Evolutionary conservation across 352 stramenopile genomes (phyloP).

Genomic region (Globisporangium canariense): DNA sequence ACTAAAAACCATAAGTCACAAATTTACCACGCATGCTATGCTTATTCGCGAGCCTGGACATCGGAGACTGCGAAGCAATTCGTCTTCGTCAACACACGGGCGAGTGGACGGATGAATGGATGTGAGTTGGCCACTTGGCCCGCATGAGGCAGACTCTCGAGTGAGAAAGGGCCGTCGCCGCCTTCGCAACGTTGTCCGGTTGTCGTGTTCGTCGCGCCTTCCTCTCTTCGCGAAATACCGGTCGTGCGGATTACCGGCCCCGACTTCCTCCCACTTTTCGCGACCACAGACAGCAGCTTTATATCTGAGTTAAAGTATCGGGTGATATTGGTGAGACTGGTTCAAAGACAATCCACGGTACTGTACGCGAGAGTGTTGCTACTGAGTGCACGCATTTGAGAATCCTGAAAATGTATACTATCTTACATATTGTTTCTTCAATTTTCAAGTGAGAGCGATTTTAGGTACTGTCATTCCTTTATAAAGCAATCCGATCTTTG

Average conservation of each 20-base stretch:
- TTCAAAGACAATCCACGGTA: conserved; percentile 1
- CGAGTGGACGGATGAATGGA: not conserved
- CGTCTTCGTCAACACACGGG: not conserved
- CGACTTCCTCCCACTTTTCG: not conserved
- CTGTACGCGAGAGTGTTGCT: not conserved
- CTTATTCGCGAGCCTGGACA: not conserved
- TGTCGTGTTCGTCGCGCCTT: not conserved
- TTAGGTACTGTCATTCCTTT: no score
- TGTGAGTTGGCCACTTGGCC: not conserved
- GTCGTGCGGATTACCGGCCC: not conserved
- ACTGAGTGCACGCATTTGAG: not conserved
- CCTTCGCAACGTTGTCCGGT: not conserved
- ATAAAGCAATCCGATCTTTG: no score
- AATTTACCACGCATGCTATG: no score
- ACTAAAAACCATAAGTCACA: no score
- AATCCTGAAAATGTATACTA: not conserved
- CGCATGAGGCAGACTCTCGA: not conserved
- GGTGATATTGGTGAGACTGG: not conserved
- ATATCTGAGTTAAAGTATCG: conserved; percentile 1
- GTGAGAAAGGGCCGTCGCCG: not conserved
- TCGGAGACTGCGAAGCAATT: not conserved
- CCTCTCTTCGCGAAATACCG: not conserved
- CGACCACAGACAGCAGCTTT: not conserved
- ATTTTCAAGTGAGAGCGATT: no score
- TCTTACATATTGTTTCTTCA: no score